Base-by-base conservation (phyloP, 352 stramenopile species). In the Phytopythium helicoides region DNA sequence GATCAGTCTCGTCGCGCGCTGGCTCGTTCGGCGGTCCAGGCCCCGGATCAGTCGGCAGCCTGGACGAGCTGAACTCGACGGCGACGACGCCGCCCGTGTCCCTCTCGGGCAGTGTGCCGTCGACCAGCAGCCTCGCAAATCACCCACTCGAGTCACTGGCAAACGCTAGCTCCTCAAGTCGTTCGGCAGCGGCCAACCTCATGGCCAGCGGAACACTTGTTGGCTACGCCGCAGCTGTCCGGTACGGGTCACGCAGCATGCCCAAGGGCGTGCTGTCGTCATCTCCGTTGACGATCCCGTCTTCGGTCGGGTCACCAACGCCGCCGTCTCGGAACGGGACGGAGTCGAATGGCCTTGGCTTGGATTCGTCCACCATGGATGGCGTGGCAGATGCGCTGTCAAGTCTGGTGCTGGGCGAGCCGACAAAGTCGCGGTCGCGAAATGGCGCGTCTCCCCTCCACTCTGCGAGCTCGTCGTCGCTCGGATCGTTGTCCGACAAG, bases 181-280 rank as follows among this genome's bases (percentile, higher is more conserved):
- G 25, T 58, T 66, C 37, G 47, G 60, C 52, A 28, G 62, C n/a
- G 52, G 68, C 56, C 37, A 77, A 55, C 37, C 60, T 79, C 45
- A 74, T 74, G 56, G 47, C 60, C 1, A 89, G 80, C 58, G 73
- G 73, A 0, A 73, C 77, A 15, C 48, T 95, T 4, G 60, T 72
- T 19, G 86, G 86, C 15, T 95, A 95, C 38, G 86, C 86, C 49
- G 86, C 86, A 0, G 86, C 81, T 19, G 86, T 95, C 40, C 82
- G 86, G 1, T 95, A 74, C 48, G 85, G 84, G 19, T 57, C 63
- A 47, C 62, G 81, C 26, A 58, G 56, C 0, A 54, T 82, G 34
- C 56, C 66, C 21, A 84, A 76, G 42, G 38, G 50, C 15, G 23
- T 49, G 42, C 22, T 28, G 19, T 72, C 68, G 0, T 67, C 62